Base-by-base conservation (phyloP, 495 filamentous ascomycete species). In the Trichoderma asperelloides region DNA sequence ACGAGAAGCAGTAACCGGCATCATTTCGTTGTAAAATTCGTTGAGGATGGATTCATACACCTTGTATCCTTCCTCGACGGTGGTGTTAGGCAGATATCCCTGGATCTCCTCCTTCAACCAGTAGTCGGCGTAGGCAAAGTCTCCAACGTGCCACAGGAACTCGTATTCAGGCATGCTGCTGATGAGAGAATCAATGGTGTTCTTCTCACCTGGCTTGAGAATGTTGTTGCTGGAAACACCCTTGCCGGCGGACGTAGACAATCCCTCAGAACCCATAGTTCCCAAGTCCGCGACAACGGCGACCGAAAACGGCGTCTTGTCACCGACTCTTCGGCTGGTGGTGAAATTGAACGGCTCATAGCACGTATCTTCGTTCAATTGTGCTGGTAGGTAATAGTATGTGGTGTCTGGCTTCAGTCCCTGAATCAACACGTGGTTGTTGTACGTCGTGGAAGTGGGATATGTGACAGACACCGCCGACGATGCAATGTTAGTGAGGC, bases 231-330 rank as follows among this genome's bases (percentile, higher is more conserved):
- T 43, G 2, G 69, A 68, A 27, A 70, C 69, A 18, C 71, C 71
- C 9, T 60, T 72, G 41, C 76, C 70, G 40, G 65, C 69, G 13
- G 68, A 65, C 2, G 73, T 75, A 37, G 65, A 70, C 21, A 80
- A 64, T 27, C 77, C 77, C 30, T 73, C 66, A 3, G 71, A 65
- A 18, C 78, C 77, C 70, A 80, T 74, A 21, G 75, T 83, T 7
- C 83, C 84, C 41, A 86, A 72, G 64, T 86, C 84, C n/a, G 81
- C 81, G 2, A 84, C 79, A 0, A 84, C 78, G 45, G 80, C 79
- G 40, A 82, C 71, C 37, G 68, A 78, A 72, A 80, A 86, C 0
- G 81, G 76, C 0, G 77, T 79, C 25, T 70, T 69, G 66, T 85
- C 79, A 7, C 84, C 83, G 16, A 79, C 71, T 16, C 23, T 23